Conservation (phyloP, 352 stramenopile species). For the Globisporangium alternatum region DNA sequence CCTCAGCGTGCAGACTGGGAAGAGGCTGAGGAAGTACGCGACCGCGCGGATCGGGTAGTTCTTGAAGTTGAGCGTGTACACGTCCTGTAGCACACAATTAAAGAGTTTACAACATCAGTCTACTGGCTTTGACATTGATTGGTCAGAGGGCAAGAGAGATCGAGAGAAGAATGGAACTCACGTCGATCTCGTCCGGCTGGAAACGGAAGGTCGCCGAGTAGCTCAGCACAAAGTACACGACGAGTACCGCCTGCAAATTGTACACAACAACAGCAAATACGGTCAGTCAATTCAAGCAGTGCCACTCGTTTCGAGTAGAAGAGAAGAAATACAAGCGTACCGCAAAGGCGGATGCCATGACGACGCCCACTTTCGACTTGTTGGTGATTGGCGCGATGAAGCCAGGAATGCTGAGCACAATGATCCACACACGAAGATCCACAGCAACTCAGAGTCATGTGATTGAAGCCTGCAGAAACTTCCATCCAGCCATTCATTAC, state of each 20-base stretch:
- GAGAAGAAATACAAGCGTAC: constrained; percentile 26
- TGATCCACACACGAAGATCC: neutral
- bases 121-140: neutral
- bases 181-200: constrained; percentile 71
- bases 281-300: neutral
- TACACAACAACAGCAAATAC: neutral
- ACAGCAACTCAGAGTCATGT: neutral
- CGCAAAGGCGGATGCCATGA: constrained; percentile 67
- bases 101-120: neutral
- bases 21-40: constrained; percentile 86
- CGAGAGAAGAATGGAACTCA: constrained; percentile 18
- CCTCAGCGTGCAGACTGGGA: constrained; percentile 86
- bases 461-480: neutral
- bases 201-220: constrained; percentile 80
- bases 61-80: constrained; percentile 90
- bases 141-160: neutral
- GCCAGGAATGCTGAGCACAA: constrained; percentile 57
- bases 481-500: constrained; percentile 21
- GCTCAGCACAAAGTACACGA: constrained; percentile 80
- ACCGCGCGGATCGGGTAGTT: constrained; percentile 71
- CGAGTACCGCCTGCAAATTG: constrained; percentile 54
- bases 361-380: constrained; percentile 66
- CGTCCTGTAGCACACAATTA: constrained; percentile 47
- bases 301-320: neutral
- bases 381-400: constrained; percentile 80